Base-by-base conservation (phyloP, 2,329 filamentous ascomycete genomes). In the Scopulariopsis brevicaulis region DNA sequence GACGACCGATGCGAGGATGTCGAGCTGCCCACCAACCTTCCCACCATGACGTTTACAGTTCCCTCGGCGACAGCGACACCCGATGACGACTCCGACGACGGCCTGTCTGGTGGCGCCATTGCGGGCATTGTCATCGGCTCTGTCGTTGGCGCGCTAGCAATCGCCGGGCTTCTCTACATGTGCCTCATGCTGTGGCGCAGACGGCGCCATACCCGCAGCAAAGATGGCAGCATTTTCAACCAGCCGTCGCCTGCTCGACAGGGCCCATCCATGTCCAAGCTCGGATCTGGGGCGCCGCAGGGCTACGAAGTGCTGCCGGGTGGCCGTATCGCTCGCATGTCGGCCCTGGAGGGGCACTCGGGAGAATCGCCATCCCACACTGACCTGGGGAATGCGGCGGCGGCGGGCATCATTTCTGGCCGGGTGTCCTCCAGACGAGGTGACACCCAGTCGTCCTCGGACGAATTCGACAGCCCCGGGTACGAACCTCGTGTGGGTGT, bases 251-350 rank as follows among this genome's bases (percentile, higher is more conserved):
- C 89, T 1, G 76, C 80, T n/a, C 74, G 83, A 59, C 77, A 75
- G 63, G 77, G 76, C 0, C 72, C 73, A 0, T 63, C 69, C 8
- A 73, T 76, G 63, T 63, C 71, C 8, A 67, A 67, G 57, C 63
- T 64, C 46, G 67, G 61, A 53, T 55, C 58, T 24, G 61, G 62
- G 4, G 66, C 72, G 1, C 72, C 77, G 2, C 73, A 76, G 63
- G 85, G 83, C 48, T 88, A 89, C 62, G 87, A 90, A 64, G 81
- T 91, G 18, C 78, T 95, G 12, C 89, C 91, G 6, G 92, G 91
- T 51, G 91, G 90, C 34, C 86, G 94, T 61, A 94, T 99, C 60
- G 90, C 94, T 46, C 86, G 94, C 58, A 97, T 99, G 94, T 92
- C 93, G 46, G 94, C 94, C 37, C 73, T 99, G 56, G 93, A 96